Percentiles rank a stretch among this genome's conserved stretches.
phyloP scores from a whole-genome alignment of 106 monocot genomes.

The Allium sativum region DNA sequence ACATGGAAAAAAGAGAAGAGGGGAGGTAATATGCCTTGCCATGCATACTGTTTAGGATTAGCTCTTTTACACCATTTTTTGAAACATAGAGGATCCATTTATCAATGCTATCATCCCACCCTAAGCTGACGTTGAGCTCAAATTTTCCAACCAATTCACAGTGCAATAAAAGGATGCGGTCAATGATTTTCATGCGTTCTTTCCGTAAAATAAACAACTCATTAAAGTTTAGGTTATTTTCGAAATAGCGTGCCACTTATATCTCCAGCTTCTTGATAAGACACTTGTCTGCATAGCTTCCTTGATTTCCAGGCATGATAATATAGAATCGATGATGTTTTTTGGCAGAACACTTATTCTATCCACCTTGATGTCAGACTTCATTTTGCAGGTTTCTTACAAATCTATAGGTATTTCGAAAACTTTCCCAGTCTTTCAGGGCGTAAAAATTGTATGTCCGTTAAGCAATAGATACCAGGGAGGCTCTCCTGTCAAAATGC shows the following conservation, averaged over 20 bases:
- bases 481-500: too few species aligned
- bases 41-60: not conserved
- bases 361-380: too few species aligned
- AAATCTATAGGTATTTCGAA: too few species aligned
- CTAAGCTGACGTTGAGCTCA: not conserved
- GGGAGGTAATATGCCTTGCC: not conserved
- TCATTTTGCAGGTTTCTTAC: too few species aligned
- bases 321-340: too few species aligned
- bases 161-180: conserved; percentile 1
- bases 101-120: not conserved
- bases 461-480: too few species aligned
- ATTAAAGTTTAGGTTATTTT: not conserved
- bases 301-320: too few species aligned
- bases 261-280: not conserved
- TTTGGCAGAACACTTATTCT: too few species aligned
- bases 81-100: not conserved
- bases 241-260: not conserved
- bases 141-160: not conserved
- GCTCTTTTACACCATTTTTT: not conserved
- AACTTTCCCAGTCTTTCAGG: too few species aligned
- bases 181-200: not conserved
- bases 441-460: too few species aligned
- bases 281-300: too few species aligned
- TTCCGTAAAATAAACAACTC: not conserved
- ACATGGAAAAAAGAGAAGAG: not conserved